Conservation (phyloP, 1,284 basidiomycete genomes). For the Fistulinella cinereoalba region DNA sequence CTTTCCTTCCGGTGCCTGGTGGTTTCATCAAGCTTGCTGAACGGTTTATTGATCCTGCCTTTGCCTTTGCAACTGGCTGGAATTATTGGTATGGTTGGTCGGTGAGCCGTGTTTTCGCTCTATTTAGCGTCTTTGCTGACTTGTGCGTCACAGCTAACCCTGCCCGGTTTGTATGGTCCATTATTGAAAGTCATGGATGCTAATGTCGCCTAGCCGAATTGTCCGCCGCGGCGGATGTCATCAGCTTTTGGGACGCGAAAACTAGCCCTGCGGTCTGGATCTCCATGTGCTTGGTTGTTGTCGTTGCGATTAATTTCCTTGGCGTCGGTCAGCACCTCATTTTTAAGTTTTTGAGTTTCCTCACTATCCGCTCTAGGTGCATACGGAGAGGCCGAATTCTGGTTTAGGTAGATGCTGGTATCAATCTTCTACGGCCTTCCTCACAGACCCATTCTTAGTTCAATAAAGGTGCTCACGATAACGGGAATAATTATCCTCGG, state of each 20-base stretch:
- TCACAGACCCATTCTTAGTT: constrained; percentile 21
- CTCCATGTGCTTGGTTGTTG: constrained; percentile 57
- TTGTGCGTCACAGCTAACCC: constrained; percentile 27
- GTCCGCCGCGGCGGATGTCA: constrained; percentile 59
- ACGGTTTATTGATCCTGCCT: constrained; percentile 67
- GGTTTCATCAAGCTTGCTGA: constrained; percentile 68
- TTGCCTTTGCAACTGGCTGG: constrained; percentile 69
- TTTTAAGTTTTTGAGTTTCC: not conserved
- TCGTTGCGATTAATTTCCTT: constrained; percentile 57
- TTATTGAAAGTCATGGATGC: not conserved
- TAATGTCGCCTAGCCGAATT: constrained; percentile 47
- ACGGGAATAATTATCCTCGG: constrained; percentile 45
- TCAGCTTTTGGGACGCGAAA: constrained; percentile 55
- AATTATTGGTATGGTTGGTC: constrained; percentile 66
- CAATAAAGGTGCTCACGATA: constrained; percentile 47
- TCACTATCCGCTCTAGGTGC: constrained; percentile 27
- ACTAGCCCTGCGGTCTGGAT: constrained; percentile 65
- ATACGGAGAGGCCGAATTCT: constrained; percentile 56
- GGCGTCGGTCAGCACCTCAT: constrained; percentile 42
- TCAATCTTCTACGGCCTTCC: not conserved
- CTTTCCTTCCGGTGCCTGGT: constrained; percentile 45
- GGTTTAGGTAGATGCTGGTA: constrained; percentile 34
- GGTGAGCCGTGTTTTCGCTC: constrained; percentile 36
- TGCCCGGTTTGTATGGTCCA: constrained; percentile 20
- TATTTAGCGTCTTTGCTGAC: too few relatives aligned